These are phyloP conservation scores for Euphorbia celastroides DNA, from an alignment of 441 rosid genomes.

Conservation along the genomic window DNA sequence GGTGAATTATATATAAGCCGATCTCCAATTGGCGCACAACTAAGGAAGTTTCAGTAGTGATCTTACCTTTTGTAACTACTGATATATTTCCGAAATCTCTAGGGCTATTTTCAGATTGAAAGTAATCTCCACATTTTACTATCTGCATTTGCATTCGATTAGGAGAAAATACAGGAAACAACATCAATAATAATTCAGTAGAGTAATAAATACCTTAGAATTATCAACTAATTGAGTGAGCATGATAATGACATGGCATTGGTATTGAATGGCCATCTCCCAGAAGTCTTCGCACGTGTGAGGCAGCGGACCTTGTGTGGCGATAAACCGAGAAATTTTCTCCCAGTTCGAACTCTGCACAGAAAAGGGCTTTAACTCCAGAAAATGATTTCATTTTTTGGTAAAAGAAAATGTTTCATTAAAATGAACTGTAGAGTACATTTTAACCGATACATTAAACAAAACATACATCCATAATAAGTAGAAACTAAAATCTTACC, in stretches of 20 bases:
- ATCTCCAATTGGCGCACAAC: constrained; percentile 69
- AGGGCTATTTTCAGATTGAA: constrained; percentile 71
- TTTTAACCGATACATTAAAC: no score
- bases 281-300: constrained; percentile 84
- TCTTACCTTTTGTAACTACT: constrained; percentile 48
- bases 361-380: constrained; percentile 4
- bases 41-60: constrained; percentile 48
- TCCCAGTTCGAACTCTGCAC: constrained; percentile 62
- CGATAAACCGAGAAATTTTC: constrained; percentile 61
- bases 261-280: constrained; percentile 83
- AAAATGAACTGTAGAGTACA: no score
- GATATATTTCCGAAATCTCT: constrained; percentile 72
- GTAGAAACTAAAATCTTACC: no score
- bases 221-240: constrained; percentile 80
- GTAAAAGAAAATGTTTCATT: no score
- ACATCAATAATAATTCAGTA: no score
- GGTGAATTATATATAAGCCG: no score
- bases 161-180: neutral
- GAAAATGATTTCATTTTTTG: neutral
- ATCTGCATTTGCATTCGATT: constrained; percentile 30
- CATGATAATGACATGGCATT: constrained; percentile 79
- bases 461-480: no score
- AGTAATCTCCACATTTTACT: constrained; percentile 79
- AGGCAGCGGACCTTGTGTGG: constrained; percentile 86
- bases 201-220: constrained; percentile 43